Base-by-base conservation (phyloP, 345 rosid species). In the Populus pruinosa region DNA sequence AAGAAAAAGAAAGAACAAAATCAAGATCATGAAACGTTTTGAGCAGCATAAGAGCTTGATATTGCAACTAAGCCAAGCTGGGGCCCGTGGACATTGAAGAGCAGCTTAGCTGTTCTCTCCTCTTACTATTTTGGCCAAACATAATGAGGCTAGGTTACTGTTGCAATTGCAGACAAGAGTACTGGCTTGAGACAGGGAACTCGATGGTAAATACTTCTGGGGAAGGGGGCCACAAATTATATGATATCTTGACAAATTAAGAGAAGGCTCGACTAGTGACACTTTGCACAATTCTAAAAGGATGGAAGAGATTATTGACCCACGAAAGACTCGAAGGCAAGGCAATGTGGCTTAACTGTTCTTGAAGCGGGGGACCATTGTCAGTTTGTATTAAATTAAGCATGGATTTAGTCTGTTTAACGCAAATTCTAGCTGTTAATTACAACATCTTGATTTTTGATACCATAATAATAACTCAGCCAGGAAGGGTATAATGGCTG, bases 351-450 rank as follows among this genome's bases (percentile, higher is more conserved):
- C 43, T 71, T 66, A 47, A n/a, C 72, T 25, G 67, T 59, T 38
- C 69, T 61, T 5, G 25, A 59, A 67, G 36, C 55, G 44, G 74
- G 79, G 81, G 79, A 78, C 81, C 85, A 81, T 20, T 21, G 1
- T 53, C 17, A 25, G 11, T 8, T 1, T 8, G 31, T 62, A 59
- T 39, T 35, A 43, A 47, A 75, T 69, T 68, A 67, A 73, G 55
- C 70, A 61, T 44, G 61, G 41, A 27, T 31, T 53, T 27, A 74
- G 77, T 29, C 14, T 64, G 82, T 59, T 80, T 80, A 62, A 66
- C 70, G 79, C 77, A 59, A 79, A 69, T 80, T 73, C 70, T 56
- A 66, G 82, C 85, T 83, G 85, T 75, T 77, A 29, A 23, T 71
- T 16, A 23, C 23, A n/a, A 8, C 69, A 61, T 23, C 76, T 62